Evolutionary conservation across 805 yeast genomes (phyloP), one percentile per base, ranked within the genome.

Genomic region (Lipomyces starkeyi): DNA sequence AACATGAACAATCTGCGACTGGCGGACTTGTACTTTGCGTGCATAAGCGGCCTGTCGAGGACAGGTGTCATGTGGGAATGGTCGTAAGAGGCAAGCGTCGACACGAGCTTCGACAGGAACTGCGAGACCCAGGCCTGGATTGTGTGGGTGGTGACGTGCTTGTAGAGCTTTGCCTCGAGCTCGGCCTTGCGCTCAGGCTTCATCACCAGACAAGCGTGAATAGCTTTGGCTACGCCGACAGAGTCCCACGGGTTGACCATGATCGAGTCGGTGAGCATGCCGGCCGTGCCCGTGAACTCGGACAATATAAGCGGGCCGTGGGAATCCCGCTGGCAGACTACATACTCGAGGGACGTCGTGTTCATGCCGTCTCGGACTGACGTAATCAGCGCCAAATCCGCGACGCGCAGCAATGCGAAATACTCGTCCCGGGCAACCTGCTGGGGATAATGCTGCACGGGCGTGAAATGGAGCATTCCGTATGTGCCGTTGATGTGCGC

Each of bases 161-260:
- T 74, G 78, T 87, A 91, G 60, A 93, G 78, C 63, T 83, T 84
- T 13, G 76, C 73, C 74, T 89, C 90, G 59, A 87, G 78, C 3
- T 74, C 76, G 2, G 74, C 71, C 70, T 85, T 86, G 13, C 83
- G 82, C 8, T 80, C 84, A 2, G 78, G 78, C 1, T 86, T 74
- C 86, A 91, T 83, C 27, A 78, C 73, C 25, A 95, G 83, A 61
- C 93, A 85, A 61, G 86, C 87, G 76, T 93, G 83, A 65, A 96
- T 90, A 6, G 93, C 85, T 74, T 87, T 90, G 0, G 99, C 94
- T 49, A 94, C 94, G 1, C 97, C 97, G 32, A 91, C 94, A 0
- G 96, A 84, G 80, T 95, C 98, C 97, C 98, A 95, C 7, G 99
- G 99, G 74, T 95, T 95, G 47, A 95, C 95, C 71, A 90, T 86